Conservation (phyloP, 148 eudicot genomes). For the Chenopodium quinoa region DNA sequence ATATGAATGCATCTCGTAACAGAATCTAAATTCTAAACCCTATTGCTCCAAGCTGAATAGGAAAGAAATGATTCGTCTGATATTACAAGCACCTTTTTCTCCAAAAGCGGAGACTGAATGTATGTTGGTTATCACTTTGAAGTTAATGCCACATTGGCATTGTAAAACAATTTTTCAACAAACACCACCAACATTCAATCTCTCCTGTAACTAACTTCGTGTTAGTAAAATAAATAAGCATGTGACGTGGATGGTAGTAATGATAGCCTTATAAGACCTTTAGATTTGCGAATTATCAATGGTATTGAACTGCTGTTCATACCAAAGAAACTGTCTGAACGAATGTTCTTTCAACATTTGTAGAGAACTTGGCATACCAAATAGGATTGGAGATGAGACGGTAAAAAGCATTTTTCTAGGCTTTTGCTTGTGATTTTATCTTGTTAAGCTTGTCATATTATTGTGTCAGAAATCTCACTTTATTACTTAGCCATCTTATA, state of each 20-base stretch:
- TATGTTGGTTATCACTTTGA: not conserved
- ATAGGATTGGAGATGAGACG: not conserved
- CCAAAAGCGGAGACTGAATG: too few relatives aligned
- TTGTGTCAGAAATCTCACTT: not conserved
- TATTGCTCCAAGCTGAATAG: not conserved
- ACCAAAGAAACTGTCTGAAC: not conserved
- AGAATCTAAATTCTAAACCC: not conserved
- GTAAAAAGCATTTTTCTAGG: not conserved
- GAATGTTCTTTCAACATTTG: not conserved
- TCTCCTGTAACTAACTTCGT: not conserved
- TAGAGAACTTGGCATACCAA: not conserved
- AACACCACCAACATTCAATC: not conserved
- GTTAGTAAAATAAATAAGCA: not conserved
- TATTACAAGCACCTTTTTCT: too few relatives aligned
- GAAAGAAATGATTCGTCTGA: not conserved
- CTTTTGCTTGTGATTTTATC: not conserved
- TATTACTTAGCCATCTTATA: too few relatives aligned
- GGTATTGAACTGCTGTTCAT: not conserved
- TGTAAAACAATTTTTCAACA: too few relatives aligned
- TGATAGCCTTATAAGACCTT: not conserved
- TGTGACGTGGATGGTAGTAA: not conserved
- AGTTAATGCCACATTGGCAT: not conserved
- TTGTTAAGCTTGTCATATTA: not conserved
- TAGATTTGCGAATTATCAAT: not conserved
- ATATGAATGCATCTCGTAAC: not conserved